Evolutionary conservation across 75 land plant species (phyloP), one percentile per base, ranked within the genome.

Genomic region (Selaginella tamariscina): DNA sequence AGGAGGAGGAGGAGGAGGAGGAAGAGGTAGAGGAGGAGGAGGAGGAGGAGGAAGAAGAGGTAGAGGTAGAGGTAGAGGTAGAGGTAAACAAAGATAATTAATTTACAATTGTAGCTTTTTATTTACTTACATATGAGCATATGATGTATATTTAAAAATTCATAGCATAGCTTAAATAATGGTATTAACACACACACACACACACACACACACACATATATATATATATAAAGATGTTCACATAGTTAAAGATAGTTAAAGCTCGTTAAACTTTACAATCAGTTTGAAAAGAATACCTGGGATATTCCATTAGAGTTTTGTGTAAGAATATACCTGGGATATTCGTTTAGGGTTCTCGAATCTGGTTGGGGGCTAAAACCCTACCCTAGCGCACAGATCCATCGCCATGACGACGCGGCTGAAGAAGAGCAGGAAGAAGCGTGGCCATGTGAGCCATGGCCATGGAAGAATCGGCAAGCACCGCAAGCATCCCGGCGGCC

Each of bases 391-490:
- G 15, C 5, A 15, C 5, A 39, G 49, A 15, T 5, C 18, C 67
- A 55, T 2, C 56, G n/a, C 70, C 23, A 72, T 72, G 74, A 72
- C 74, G 30, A 72, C 74, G 56, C 32, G 74, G n/a, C 56, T 72
- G 75, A 69, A 78, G 81, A 78, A 81, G 74, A 73, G 77, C 64
- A 26, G 81, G 67, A 81, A 81, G 81, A 81, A 81, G 73, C 56
- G 83, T 11, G 83, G 83, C 27, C 83, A 81, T 70, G 83, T 81
- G 30, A 71, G 74, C 33, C 80, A 76, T 60, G 83, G 83, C 9
- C 83, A 81, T 67, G 83, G 83, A 2, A 72, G 82, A 23, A 68
- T 82, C 62, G 83, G 83, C 64, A 82, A 82, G 82, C 83, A 82
- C 78, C 65, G 83, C 44, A 82, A 82, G 83, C 83, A 82, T 55